Conservation (phyloP, 73 alveolate species). For the Tetrahymena elliotti region DNA sequence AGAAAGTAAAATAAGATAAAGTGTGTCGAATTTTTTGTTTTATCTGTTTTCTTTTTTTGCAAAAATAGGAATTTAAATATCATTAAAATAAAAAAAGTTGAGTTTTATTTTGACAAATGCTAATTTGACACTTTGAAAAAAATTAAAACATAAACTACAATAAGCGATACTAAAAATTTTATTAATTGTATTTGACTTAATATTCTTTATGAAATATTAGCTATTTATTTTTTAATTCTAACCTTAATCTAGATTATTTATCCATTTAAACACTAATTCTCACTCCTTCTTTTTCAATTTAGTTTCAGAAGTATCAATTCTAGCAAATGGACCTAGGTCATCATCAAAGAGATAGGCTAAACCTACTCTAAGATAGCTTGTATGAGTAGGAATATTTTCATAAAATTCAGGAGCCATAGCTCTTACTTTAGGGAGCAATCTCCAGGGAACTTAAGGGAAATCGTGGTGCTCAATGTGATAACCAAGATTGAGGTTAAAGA, state of each 20-base stretch:
- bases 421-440: conserved; percentile 46
- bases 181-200: too few relatives aligned
- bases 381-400: conserved; percentile 44
- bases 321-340: conserved; percentile 35
- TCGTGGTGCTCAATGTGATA: conserved; percentile 72
- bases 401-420: conserved; percentile 61
- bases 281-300: background rate
- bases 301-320: conserved; percentile 1
- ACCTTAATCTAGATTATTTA: background rate
- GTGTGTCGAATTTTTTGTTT: too few relatives aligned
- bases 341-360: conserved; percentile 45
- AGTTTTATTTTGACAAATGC: background rate
- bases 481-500: conserved; percentile 49
- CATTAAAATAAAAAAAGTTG: too few relatives aligned
- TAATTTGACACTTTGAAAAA: too few relatives aligned
- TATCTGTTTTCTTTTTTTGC: too few relatives aligned
- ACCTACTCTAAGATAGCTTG: conserved; percentile 30
- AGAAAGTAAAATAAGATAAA: too few relatives aligned
- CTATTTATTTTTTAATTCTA: background rate
- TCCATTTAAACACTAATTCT: background rate
- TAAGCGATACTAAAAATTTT: background rate
- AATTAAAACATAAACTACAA: background rate
- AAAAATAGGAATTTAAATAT: too few relatives aligned
- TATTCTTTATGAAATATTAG: background rate
- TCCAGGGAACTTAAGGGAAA: conserved; percentile 54